Base-by-base conservation (phyloP, 1,284 basidiomycete species). In the Xanthoconium separans region DNA sequence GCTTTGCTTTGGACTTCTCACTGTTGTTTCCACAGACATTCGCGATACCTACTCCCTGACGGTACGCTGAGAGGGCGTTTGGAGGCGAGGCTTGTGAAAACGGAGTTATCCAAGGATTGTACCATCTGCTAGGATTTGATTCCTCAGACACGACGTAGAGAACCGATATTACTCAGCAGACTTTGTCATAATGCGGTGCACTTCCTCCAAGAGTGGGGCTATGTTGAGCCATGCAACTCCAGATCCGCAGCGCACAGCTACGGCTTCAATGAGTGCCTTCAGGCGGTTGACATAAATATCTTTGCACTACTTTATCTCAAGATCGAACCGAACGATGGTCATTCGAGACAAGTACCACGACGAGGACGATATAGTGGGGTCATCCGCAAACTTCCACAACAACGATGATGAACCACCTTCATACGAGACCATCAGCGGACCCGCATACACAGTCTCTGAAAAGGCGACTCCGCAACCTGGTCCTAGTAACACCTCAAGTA, bases 371-470 rank as follows among this genome's bases (percentile, higher is more conserved):
- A 8, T 40, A 12, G 16, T 15, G 37, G 37, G 44, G 24, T 10
- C 50, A 16, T 37, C 52, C 11, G 5, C 51, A 11, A 37, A 50
- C 10, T 27, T 27, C 27, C 18, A 8, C 3, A 7, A 36, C 16
- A n/a, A 16, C 16, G 9, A n/a, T n/a, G 64, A 64, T n/a, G 48
- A 59, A 18, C 64, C 64, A n/a, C 61, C 59, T 31, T 62, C 64
- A 7, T 63, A 66, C 24, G 64, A 63, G 24, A 47, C 49, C 30
- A 47, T 65, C 18, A 20, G 8, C 13, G 12, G 44, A 37, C n/a
- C 34, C 8, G 15, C 18, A 29, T 29, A 27, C 15, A 4, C 13
- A 6, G 2, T 36, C 20, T 27, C 52, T 6, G 29, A 60, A 30
- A 60, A 57, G 16, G 8, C 8, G 8, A 15, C 48, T 37, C 27